Base-by-base conservation (phyloP, 352 stramenopile genomes). In the Phytopythium montanum region DNA sequence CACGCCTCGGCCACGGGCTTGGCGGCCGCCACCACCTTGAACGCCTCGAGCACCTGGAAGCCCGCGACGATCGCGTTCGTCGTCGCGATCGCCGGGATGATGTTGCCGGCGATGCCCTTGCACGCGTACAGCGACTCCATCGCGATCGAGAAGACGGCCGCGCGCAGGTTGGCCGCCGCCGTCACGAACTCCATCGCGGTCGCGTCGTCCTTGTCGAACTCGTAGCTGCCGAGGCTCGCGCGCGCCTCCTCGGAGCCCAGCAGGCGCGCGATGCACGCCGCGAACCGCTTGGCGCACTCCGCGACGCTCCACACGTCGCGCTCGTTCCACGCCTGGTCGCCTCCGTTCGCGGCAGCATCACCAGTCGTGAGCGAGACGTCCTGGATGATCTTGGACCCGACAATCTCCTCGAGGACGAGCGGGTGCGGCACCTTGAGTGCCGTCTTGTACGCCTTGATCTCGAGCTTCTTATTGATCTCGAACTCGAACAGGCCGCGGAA, bases 31-130 rank as follows among this genome's bases (percentile, higher is more conserved):
- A 95, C 60, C 60, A 95, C 87, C 60, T 88, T 87, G 69, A 94
- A 92, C 16, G 85, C 85, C 65, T 95, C 76, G 25, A 95, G 69
- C 46, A 95, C 87, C 54, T 95, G 87, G 23, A 99, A 79, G 6
- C 97, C 97, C 0, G 97, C 97, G 25, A 99, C 96, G 69, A 99
- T 99, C 19, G 98, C 98, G 74, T 99, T 99, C n/a, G 97, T 99
- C 18, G 97, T 99, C 13, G 97, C 97, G 71, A 99, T 99, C 19
- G 98, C 97, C 46, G 97, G 97, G 58, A 99, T 99, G 64, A 99
- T 99, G 70, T 99, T 99, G 23, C 98, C 98, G 6, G 98, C 98
- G 63, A 99, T 99, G 28, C 97, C 97, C 76, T 99, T 99, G 77
- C 96, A 94, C 41, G 68, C 87, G 62, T 93, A 95, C n/a, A 95